These are phyloP conservation scores for Syncephalastrum sp. DNA, from an alignment of 371 early-diverging fungal genomes.

Conservation along the genomic window DNA sequence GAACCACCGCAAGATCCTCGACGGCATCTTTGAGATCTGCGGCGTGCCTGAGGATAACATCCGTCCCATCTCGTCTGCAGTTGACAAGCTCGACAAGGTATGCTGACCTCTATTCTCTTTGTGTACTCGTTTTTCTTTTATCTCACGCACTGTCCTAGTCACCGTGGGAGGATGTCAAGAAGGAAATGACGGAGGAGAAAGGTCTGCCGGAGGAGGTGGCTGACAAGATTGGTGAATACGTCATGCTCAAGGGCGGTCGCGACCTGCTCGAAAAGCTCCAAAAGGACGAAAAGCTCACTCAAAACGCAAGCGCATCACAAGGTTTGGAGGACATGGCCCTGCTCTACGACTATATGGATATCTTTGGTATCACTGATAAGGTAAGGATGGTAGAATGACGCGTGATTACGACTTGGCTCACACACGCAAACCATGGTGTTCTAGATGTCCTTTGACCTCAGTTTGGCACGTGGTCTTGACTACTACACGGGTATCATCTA, in stretches of 20 bases:
- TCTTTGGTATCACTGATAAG: conserved; percentile 71
- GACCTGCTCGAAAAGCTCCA: conserved; percentile 72
- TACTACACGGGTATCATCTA: conserved; percentile 99
- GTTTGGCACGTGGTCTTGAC: conserved; percentile 97
- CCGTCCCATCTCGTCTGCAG: conserved; percentile 94
- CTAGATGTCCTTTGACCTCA: conserved; percentile 86
- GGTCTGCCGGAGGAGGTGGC: conserved; percentile 77
- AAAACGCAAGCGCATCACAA: conserved; percentile 71
- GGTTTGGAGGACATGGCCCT: conserved; percentile 90
- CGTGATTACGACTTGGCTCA: too few species aligned
- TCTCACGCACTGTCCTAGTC: conserved; percentile 23
- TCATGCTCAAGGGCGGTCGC: conserved; percentile 70
- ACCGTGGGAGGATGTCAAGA: conserved; percentile 90
- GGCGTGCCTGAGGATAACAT: conserved; percentile 89
- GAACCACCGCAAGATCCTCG: conserved; percentile 96
- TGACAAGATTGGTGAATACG: conserved; percentile 88
- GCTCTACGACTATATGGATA: conserved; percentile 84
- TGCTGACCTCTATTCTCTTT: background rate
- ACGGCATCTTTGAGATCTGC: conserved; percentile 93
- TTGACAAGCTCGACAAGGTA: conserved; percentile 99
- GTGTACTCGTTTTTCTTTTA: background rate
- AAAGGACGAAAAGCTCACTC: conserved; percentile 57
- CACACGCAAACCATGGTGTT: conserved; percentile 15
- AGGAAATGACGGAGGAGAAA: conserved; percentile 92
- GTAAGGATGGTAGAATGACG: background rate